Percentiles rank a stretch among this genome's conserved stretches.
These are phyloP conservation scores for Saccharomyces hybrid DNA, from an alignment of 1,139 yeast genomes.

Conservation along the genomic window DNA sequence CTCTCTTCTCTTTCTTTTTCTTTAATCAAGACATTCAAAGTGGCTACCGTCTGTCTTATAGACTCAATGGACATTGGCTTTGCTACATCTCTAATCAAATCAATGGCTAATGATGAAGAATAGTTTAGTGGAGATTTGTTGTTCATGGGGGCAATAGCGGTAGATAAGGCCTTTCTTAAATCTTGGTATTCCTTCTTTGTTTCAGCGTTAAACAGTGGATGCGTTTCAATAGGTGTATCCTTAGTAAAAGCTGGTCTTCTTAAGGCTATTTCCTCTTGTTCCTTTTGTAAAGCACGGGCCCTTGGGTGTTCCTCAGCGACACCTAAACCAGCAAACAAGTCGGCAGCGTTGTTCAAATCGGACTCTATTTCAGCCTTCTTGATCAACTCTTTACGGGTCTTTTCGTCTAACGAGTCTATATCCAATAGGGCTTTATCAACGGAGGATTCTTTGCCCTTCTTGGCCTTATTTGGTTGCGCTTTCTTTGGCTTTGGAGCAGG, in stretches of 20 bases:
- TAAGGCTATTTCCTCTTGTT: slow-evolving; percentile 39
- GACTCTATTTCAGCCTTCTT: slow-evolving; percentile 73
- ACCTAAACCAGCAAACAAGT: slow-evolving; percentile 77
- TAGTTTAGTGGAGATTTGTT: slow-evolving; percentile 61
- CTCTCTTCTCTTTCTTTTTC: slow-evolving; percentile 90
- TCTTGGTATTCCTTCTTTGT: slow-evolving; percentile 76
- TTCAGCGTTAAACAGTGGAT: slow-evolving; percentile 74
- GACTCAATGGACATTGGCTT: slow-evolving; percentile 77
- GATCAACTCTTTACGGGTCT: slow-evolving; percentile 62
- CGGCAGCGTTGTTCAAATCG: slow-evolving; percentile 89
- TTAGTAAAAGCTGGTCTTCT: slow-evolving; percentile 40
- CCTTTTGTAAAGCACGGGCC: slow-evolving; percentile 47
- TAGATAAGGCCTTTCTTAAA: slow-evolving; percentile 68
- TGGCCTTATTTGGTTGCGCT: slow-evolving; percentile 28
- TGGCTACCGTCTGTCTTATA: slow-evolving; percentile 76
- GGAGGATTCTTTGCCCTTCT: slow-evolving; percentile 19
- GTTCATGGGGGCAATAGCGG: slow-evolving; percentile 58
- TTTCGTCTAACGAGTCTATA: slow-evolving; percentile 57
- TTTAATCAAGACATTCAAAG: slow-evolving; percentile 70
- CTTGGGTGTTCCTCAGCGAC: slow-evolving; percentile 70
- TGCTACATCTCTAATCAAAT: slow-evolving; percentile 74
- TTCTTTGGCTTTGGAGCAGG: slow-evolving; percentile 36
- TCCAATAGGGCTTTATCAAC: slow-evolving; percentile 39
- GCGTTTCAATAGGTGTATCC: slow-evolving; percentile 63
- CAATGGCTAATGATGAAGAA: slow-evolving; percentile 69